phyloP scores from a whole-genome alignment of 495 filamentous ascomycete species.

The Lentithecium fluviatile region DNA sequence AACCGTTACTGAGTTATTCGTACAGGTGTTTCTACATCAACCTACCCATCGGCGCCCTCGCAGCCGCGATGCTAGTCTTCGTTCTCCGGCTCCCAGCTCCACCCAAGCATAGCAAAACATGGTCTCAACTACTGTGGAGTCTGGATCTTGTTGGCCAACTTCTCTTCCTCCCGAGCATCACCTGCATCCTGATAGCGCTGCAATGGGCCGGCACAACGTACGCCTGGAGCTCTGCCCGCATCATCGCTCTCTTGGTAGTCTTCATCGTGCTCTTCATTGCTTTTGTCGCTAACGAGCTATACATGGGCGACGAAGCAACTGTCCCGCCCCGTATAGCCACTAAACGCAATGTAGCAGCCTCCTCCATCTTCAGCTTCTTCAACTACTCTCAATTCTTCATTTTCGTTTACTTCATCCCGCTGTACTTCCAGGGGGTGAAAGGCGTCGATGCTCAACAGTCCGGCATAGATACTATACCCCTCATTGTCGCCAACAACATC shows the following conservation, averaged over 20 bases:
- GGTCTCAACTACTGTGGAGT: slow-evolving; percentile 45
- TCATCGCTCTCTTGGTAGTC: slow-evolving; percentile 69
- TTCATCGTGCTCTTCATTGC: slow-evolving; percentile 60
- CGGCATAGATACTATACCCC: slow-evolving; percentile 74
- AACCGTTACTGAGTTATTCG: too few species aligned
- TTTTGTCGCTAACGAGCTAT: slow-evolving; percentile 66
- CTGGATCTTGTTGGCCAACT: slow-evolving; percentile 66
- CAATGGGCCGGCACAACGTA: slow-evolving; percentile 81
- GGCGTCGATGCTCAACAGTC: slow-evolving; percentile 63
- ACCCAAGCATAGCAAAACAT: not conserved
- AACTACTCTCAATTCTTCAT: slow-evolving; percentile 64
- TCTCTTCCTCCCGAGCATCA: slow-evolving; percentile 68
- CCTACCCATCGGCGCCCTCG: not conserved
- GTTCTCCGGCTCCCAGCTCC: not conserved
- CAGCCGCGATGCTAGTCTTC: not conserved
- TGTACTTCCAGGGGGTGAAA: slow-evolving; percentile 89
- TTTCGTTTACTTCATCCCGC: slow-evolving; percentile 59
- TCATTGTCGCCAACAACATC: slow-evolving; percentile 67
- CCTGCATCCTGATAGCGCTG: slow-evolving; percentile 72
- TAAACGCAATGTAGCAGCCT: slow-evolving; percentile 63
- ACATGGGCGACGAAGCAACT: slow-evolving; percentile 69
- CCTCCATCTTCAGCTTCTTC: slow-evolving; percentile 54
- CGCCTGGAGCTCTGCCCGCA: slow-evolving; percentile 61
- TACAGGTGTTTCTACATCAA: slow-evolving; percentile 1
- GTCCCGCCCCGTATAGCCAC: slow-evolving; percentile 70